phyloP scores from a whole-genome alignment of 2,329 filamentous ascomycete genomes.

The Claviceps fusiformis region DNA sequence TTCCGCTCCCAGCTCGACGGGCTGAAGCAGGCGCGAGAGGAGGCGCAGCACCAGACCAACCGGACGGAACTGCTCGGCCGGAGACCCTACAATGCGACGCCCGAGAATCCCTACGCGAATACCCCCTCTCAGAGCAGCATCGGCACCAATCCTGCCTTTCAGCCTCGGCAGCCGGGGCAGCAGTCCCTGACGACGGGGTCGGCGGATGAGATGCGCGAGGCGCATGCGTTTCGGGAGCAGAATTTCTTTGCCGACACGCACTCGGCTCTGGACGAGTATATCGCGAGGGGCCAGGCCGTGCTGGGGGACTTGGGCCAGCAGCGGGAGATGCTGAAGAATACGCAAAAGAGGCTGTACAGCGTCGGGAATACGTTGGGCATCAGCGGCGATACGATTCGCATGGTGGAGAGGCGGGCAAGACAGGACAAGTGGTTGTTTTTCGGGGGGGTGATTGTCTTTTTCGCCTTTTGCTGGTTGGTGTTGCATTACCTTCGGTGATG shows the following conservation, averaged over 20 bases:
- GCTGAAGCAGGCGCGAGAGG: constrained; percentile 65
- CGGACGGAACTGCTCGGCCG: constrained; percentile 74
- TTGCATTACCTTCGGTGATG: constrained; percentile 63
- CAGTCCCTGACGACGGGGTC: constrained; percentile 27
- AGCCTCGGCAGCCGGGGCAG: constrained; percentile 28
- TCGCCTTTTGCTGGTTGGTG: constrained; percentile 83
- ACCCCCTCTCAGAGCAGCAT: constrained; percentile 18
- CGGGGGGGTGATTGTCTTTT: constrained; percentile 73
- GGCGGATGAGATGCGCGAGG: constrained; percentile 57
- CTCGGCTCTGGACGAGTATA: constrained; percentile 79
- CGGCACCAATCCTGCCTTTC: constrained; percentile 21
- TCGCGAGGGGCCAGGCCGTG: constrained; percentile 81
- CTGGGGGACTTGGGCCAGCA: constrained; percentile 80
- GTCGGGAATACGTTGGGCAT: constrained; percentile 90
- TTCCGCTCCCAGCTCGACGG: constrained; percentile 67
- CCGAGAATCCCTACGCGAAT: constrained; percentile 86
- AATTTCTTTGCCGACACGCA: constrained; percentile 75
- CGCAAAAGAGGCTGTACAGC: constrained; percentile 78
- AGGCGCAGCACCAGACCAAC: constrained; percentile 51
- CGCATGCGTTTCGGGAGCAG: constrained; percentile 78
- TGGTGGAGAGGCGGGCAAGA: constrained; percentile 81
- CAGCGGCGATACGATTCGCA: constrained; percentile 90
- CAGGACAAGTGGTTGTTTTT: constrained; percentile 99
- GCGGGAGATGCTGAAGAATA: constrained; percentile 87
- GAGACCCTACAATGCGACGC: constrained; percentile 63